A percentile compares a stretch with the other conserved stretches of the same genome.
These are phyloP conservation scores for Cerrena zonata DNA, from an alignment of 1,284 basidiomycete genomes.

Conservation along the genomic window DNA sequence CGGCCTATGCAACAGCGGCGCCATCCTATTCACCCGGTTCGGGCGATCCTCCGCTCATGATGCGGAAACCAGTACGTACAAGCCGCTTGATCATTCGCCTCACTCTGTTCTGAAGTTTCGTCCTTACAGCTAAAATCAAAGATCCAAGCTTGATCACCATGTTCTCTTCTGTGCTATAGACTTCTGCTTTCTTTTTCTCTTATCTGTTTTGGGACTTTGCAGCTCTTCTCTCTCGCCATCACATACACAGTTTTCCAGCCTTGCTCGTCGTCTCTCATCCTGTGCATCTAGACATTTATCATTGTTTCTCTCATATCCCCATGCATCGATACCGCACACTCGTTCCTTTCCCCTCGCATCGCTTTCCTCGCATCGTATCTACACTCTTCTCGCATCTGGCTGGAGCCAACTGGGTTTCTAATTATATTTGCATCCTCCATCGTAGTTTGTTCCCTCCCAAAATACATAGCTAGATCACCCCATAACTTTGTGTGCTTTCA, in stretches of 20 bases:
- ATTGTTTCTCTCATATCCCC: slow-evolving; percentile 19
- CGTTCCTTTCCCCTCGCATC: slow-evolving; percentile 8
- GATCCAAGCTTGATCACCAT: slow-evolving; percentile 11
- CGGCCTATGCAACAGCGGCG: slow-evolving; percentile 15
- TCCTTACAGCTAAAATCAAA: slow-evolving; percentile 23
- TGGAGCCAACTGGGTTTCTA: slow-evolving; percentile 3
- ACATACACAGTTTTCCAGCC: background rate
- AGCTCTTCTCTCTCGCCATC: slow-evolving; percentile 11
- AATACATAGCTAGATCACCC: background rate
- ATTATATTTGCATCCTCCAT: background rate
- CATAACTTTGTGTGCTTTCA: too few species aligned
- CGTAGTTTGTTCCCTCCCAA: background rate
- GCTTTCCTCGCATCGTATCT: slow-evolving; percentile 3
- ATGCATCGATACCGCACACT: slow-evolving; percentile 23
- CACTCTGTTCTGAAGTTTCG: background rate
- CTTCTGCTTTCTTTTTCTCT: slow-evolving; percentile 2
- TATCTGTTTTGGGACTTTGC: slow-evolving; percentile 25
- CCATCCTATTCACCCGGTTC: slow-evolving; percentile 20
- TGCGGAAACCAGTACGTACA: slow-evolving; percentile 31
- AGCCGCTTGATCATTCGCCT: slow-evolving; percentile 2
- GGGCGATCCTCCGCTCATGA: slow-evolving; percentile 29
- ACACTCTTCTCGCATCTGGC: background rate
- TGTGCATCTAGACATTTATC: slow-evolving; percentile 22
- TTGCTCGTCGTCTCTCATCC: slow-evolving; percentile 18
- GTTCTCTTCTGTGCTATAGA: slow-evolving; percentile 6